Conservation (phyloP, 768 basidiomycete species). For the Mycena alexandri region DNA sequence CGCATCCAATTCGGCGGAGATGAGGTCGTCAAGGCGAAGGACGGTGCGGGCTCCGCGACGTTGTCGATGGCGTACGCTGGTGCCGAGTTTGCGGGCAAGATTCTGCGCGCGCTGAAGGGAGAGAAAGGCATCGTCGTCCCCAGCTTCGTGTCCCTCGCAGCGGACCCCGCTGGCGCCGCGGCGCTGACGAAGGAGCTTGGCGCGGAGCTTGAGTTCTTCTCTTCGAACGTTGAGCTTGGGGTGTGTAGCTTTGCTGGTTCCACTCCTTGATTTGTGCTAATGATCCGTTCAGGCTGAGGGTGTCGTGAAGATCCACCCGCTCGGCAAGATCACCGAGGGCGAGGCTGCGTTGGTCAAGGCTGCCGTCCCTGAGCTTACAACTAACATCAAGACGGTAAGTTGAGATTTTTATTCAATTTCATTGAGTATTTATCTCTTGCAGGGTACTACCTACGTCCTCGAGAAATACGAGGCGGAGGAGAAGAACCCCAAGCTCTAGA, state of each 20-base stretch:
- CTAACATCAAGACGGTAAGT: slow-evolving; percentile 79
- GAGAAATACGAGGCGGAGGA: slow-evolving; percentile 36
- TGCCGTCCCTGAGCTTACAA: slow-evolving; percentile 82
- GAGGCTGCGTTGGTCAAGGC: slow-evolving; percentile 85
- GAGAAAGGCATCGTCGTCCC: slow-evolving; percentile 90
- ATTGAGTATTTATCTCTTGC: background rate
- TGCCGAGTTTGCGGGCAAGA: slow-evolving; percentile 86
- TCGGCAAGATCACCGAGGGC: slow-evolving; percentile 78
- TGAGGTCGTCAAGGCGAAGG: slow-evolving; percentile 98
- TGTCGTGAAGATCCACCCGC: slow-evolving; percentile 83
- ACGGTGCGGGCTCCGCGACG: slow-evolving; percentile 94
- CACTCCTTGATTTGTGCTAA: slow-evolving; percentile 1
- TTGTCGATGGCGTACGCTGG: slow-evolving; percentile 97
- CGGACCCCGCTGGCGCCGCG: slow-evolving; percentile 78
- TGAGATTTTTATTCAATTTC: background rate
- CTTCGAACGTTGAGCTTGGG: slow-evolving; percentile 89
- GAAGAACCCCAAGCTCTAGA: slow-evolving; percentile 41
- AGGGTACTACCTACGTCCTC: slow-evolving; percentile 37
- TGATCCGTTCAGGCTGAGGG: slow-evolving; percentile 71
- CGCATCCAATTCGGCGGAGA: slow-evolving; percentile 97
- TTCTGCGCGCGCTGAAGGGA: slow-evolving; percentile 88
- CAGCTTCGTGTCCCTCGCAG: slow-evolving; percentile 83
- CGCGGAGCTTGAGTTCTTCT: slow-evolving; percentile 86
- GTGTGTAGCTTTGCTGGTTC: slow-evolving; percentile 57
- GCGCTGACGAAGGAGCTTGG: slow-evolving; percentile 86